Evolutionary conservation across 163 green algal genomes (phyloP).

Genomic region (Scenedesmus sp.): DNA sequence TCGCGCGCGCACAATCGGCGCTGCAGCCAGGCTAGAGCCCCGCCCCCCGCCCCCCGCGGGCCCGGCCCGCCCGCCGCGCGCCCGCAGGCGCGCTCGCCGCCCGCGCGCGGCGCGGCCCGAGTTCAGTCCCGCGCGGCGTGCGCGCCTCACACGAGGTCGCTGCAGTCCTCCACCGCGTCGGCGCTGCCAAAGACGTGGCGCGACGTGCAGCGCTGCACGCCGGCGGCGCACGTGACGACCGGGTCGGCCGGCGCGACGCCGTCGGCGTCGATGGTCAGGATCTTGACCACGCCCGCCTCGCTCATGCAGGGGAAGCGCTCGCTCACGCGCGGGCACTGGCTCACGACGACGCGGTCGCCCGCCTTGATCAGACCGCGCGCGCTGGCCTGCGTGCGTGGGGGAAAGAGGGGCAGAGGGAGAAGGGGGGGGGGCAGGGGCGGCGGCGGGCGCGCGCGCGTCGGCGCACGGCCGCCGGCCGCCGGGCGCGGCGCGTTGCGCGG

Average conservation of each 20-base stretch:
- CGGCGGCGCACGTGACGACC: background rate
- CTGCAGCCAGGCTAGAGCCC: too few species aligned
- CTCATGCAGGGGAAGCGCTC: conserved; percentile 53
- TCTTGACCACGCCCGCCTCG: conserved; percentile 71
- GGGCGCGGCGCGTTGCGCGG: background rate
- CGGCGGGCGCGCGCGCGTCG: background rate
- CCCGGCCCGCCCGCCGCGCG: background rate
- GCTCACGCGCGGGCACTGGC: conserved; percentile 63
- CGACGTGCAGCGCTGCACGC: conserved; percentile 23
- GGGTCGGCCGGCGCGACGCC: conserved; percentile 31
- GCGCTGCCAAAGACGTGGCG: conserved; percentile 30
- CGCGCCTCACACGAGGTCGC: conserved; percentile 30
- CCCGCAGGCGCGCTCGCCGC: background rate
- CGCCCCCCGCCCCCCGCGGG: too few species aligned
- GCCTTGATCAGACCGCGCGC: conserved; percentile 47
- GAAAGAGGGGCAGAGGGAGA: background rate
- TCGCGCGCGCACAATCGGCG: too few species aligned
- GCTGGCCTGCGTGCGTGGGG: conserved; percentile 56
- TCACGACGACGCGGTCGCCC: conserved; percentile 69
- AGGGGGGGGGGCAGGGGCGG: background rate
- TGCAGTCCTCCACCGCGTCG: conserved; percentile 34
- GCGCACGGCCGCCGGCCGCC: background rate
- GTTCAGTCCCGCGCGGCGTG: background rate
- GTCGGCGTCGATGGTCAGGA: conserved; percentile 36
- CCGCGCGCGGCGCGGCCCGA: conserved; percentile 3